phyloP scores from a whole-genome alignment of 2,329 filamentous ascomycete species.

The Fusarium goolgardi region DNA sequence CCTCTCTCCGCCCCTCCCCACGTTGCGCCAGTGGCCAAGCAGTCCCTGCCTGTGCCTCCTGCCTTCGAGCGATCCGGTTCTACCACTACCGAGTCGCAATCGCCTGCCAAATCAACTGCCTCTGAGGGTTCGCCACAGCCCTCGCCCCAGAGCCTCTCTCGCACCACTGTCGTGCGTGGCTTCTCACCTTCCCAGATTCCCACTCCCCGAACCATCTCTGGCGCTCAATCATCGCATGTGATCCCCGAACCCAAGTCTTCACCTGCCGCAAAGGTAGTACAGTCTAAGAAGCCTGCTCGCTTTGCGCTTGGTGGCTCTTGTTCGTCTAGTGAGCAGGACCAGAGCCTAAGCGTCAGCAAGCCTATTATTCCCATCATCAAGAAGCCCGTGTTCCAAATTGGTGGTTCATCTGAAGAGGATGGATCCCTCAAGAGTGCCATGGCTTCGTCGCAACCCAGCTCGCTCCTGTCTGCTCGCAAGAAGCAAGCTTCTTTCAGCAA shows the following conservation, averaged over 20 bases:
- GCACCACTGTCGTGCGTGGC: constrained; percentile 75
- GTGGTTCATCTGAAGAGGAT: constrained; percentile 78
- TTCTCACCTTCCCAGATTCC: constrained; percentile 82
- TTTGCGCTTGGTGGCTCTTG: constrained; percentile 85
- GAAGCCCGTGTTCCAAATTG: constrained; percentile 63
- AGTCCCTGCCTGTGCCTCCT: constrained; percentile 52
- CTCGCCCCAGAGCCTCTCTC: constrained; percentile 47
- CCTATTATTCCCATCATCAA: constrained; percentile 48
- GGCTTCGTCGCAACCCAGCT: constrained; percentile 57
- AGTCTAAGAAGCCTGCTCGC: constrained; percentile 70
- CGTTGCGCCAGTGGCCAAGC: constrained; percentile 53
- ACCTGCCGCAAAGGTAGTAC: constrained; percentile 73
- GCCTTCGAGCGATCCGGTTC: constrained; percentile 58
- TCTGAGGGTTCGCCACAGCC: constrained; percentile 47
- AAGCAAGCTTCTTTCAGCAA: constrained; percentile 88
- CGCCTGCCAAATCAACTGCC: constrained; percentile 67
- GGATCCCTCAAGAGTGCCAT: constrained; percentile 74
- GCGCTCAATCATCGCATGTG: constrained; percentile 65
- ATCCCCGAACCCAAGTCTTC: constrained; percentile 71
- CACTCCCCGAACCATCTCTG: constrained; percentile 56
- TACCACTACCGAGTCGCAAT: constrained; percentile 58
- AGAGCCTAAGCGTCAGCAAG: constrained; percentile 60
- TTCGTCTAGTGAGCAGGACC: constrained; percentile 72
- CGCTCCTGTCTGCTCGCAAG: constrained; percentile 63
- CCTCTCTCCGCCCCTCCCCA: constrained; percentile 60